Base-by-base conservation (phyloP, 2,329 filamentous ascomycete species). In the Aciculosporium take region DNA sequence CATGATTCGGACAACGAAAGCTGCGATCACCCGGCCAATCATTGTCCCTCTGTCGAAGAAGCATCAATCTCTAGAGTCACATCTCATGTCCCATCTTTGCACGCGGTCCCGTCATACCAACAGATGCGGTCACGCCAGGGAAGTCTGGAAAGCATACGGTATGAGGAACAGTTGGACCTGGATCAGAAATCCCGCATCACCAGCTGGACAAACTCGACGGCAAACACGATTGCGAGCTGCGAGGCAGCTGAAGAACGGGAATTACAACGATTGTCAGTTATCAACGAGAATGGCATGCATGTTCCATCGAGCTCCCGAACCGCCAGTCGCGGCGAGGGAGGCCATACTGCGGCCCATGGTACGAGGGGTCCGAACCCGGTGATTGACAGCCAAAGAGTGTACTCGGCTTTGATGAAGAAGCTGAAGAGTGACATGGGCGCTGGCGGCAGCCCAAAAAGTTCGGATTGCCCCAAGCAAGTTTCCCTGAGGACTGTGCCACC, bases 121-220 rank as follows among this genome's bases (percentile, higher is more conserved):
- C 61, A 66, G 42, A 53, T 72, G 34, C 64, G 59, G 39, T 76
- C 74, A 7, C 67, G 68, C 28, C 63, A 69, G 48, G 74, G 72
- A 1, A 78, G 75, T 46, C 49, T 76, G 5, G 70, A 70, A 45
- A 76, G 68, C 45, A 48, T 70, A 2, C 49, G 48, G 18, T 67
- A 60, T 40, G 62, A 64, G 5, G 57, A 56, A 28, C 58, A 55
- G 31, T 59, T 58, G 39, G 52, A 51, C 1, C 63, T 58, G 12
- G 69, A 73, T 30, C 69, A 75, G 17, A 72, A 64, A 48, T 81
- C 77, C n/a, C 64, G 80, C 18, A 74, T 84, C 39, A 84, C 80
- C 2, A 86, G 81, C 55, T 85, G 81, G 81, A 72, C 72, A 4
- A 74, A 76, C 46, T 82, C 80, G 0, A 74, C 72, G 1, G 65